These are phyloP conservation scores for Exophiala calicioides DNA, from an alignment of 2,329 filamentous ascomycete genomes.

Conservation along the genomic window DNA sequence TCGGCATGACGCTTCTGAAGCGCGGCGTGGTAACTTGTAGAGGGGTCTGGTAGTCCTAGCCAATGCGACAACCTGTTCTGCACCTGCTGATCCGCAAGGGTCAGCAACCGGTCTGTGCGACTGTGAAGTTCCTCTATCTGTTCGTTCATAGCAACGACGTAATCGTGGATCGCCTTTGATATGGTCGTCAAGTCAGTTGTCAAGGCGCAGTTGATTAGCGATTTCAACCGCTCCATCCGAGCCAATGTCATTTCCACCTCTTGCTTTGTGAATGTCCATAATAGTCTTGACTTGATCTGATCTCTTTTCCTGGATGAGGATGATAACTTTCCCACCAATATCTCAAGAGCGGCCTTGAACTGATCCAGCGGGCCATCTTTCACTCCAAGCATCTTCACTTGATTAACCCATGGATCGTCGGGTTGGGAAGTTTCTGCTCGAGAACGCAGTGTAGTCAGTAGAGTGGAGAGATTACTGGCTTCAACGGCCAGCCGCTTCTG, in stretches of 20 bases:
- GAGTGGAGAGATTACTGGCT: slow-evolving; percentile 28
- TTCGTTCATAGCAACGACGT: slow-evolving; percentile 1
- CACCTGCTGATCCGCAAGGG: slow-evolving; percentile 4
- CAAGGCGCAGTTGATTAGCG: slow-evolving; percentile 20
- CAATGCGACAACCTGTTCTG: slow-evolving; percentile 10
- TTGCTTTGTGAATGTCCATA: slow-evolving; percentile 19
- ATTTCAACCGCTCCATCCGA: slow-evolving; percentile 24
- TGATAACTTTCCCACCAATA: slow-evolving; percentile 11
- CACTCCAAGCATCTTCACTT: slow-evolving; percentile 15
- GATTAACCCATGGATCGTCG: slow-evolving; percentile 30
- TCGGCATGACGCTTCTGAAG: slow-evolving; percentile 9
- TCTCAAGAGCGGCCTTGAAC: slow-evolving; percentile 33
- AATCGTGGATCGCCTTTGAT: slow-evolving; percentile 7
- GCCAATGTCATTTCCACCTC: slow-evolving; percentile 16
- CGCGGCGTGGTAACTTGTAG: slow-evolving; percentile 20
- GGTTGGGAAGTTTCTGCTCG: slow-evolving; percentile 26
- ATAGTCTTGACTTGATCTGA: slow-evolving; percentile 11
- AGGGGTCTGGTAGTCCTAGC: slow-evolving; percentile 17
- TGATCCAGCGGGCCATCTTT: slow-evolving; percentile 34
- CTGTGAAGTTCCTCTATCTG: slow-evolving; percentile 6
- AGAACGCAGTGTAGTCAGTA: slow-evolving; percentile 30
- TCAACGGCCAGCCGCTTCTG: slow-evolving; percentile 29
- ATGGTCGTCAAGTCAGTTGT: slow-evolving; percentile 13
- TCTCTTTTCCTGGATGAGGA: slow-evolving; percentile 11
- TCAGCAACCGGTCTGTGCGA: slow-evolving; percentile 4